Evolutionary conservation across 768 basidiomycete species (phyloP).

Genomic region (Podaxis sp.): DNA sequence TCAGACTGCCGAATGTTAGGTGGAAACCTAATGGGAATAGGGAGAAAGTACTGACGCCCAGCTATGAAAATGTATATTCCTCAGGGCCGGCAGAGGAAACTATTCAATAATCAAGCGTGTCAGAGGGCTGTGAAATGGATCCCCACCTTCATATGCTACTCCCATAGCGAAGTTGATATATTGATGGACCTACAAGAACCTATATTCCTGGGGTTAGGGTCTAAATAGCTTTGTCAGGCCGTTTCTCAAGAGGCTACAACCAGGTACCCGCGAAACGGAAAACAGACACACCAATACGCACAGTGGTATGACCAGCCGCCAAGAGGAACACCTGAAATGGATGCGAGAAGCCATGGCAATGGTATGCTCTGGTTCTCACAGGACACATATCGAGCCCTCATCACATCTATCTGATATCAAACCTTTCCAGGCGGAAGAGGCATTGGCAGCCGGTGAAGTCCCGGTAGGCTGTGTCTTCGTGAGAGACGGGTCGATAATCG

Average conservation of each 20-base stretch:
- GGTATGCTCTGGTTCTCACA: conserved; percentile 38
- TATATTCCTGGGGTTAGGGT: neutral
- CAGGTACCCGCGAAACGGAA: neutral
- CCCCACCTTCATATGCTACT: neutral
- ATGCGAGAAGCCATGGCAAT: conserved; percentile 83
- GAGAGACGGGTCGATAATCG: conserved; percentile 69
- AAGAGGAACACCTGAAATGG: conserved; percentile 46
- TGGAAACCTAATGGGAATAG: neutral
- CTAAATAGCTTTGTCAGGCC: neutral
- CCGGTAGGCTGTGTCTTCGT: conserved; percentile 98
- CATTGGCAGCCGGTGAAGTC: conserved; percentile 79
- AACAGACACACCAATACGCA: neutral
- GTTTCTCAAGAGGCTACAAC: neutral
- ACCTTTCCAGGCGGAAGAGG: conserved; percentile 69
- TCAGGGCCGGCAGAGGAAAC: conserved; percentile 2
- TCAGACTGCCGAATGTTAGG: neutral
- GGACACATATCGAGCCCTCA: conserved; percentile 12
- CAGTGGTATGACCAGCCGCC: neutral
- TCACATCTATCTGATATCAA: neutral
- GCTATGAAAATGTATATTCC: neutral
- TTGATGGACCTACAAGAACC: conserved; percentile 1
- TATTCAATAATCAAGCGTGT: neutral
- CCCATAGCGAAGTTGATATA: neutral
- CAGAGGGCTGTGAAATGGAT: neutral
- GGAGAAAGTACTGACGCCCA: neutral